phyloP scores from a whole-genome alignment of 2,329 filamentous ascomycete species.

The Dissoconium aciculare region DNA sequence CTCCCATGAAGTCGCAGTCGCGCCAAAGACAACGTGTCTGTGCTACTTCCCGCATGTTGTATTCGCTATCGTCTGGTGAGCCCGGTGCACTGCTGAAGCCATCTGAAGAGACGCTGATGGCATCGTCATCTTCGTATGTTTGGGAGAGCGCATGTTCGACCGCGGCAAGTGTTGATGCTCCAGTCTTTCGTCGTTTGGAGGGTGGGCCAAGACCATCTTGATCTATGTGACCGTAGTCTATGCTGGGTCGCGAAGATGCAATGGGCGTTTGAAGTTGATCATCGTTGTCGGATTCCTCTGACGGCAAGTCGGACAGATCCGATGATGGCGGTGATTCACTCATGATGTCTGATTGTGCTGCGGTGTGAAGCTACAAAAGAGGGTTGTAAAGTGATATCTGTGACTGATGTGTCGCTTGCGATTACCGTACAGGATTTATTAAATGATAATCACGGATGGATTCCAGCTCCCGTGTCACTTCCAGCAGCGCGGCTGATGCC shows the following conservation, averaged over 20 bases:
- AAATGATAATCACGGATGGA: too few species aligned
- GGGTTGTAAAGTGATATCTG: too few species aligned
- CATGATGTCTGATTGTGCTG: conserved; percentile 12
- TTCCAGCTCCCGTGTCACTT: too few species aligned
- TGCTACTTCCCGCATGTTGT: conserved; percentile 28
- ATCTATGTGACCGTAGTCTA: conserved; percentile 25
- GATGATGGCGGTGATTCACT: conserved; percentile 46
- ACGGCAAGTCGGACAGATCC: conserved; percentile 46
- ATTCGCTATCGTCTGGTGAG: conserved; percentile 32
- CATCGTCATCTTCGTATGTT: conserved; percentile 39
- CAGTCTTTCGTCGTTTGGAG: conserved; percentile 27
- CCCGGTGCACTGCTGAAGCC: conserved; percentile 63
- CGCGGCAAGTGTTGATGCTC: conserved; percentile 11
- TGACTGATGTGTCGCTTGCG: too few species aligned
- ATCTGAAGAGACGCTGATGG: conserved; percentile 55
- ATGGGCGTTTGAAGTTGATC: conserved; percentile 37
- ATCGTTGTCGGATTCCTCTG: conserved; percentile 47
- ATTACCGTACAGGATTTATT: too few species aligned
- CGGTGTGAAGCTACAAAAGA: too few species aligned
- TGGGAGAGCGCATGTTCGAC: conserved; percentile 15
- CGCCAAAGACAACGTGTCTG: conserved; percentile 36
- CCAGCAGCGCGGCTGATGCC: too few species aligned
- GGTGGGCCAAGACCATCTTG: conserved; percentile 19
- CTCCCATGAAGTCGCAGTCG: conserved; percentile 34
- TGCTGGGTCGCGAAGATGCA: conserved; percentile 31